phyloP scores from a whole-genome alignment of 441 rosid genomes.

The Viola pubescens region DNA sequence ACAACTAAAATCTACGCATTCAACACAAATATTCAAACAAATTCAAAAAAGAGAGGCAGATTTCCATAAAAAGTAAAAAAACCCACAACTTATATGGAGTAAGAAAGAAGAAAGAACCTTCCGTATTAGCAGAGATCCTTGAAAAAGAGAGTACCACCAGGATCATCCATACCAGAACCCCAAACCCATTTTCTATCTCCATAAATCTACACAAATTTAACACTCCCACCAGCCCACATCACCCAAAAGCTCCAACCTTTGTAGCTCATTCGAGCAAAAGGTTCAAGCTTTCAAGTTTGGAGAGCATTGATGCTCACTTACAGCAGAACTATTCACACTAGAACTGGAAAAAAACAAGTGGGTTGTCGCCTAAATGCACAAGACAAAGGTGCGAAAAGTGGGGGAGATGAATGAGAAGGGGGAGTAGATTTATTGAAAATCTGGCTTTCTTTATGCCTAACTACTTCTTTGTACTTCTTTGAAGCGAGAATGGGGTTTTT shows the following conservation, averaged over 20 bases:
- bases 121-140: constrained; percentile 27
- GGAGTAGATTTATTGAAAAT: constrained; percentile 13
- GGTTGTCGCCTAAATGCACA: neutral
- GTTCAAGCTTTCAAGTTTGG: neutral
- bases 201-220: constrained; percentile 14
- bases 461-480: constrained; percentile 3
- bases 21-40: neutral
- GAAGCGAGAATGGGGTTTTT: neutral
- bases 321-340: constrained; percentile 1
- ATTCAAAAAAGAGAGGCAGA: neutral
- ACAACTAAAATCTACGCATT: neutral
- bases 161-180: constrained; percentile 19
- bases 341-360: neutral
- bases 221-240: constrained; percentile 9
- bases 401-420: constrained; percentile 8
- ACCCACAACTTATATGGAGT: neutral
- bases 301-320: constrained; percentile 6
- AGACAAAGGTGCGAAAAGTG: neutral
- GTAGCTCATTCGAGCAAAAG: neutral
- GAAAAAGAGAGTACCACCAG: constrained; percentile 18
- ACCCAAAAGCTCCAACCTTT: neutral
- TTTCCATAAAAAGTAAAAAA: neutral
- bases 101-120: constrained; percentile 19
- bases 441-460: constrained; percentile 7
- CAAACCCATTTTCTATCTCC: constrained; percentile 19